Conservation (phyloP, 441 rosid species). For the Eruca vesicaria region DNA sequence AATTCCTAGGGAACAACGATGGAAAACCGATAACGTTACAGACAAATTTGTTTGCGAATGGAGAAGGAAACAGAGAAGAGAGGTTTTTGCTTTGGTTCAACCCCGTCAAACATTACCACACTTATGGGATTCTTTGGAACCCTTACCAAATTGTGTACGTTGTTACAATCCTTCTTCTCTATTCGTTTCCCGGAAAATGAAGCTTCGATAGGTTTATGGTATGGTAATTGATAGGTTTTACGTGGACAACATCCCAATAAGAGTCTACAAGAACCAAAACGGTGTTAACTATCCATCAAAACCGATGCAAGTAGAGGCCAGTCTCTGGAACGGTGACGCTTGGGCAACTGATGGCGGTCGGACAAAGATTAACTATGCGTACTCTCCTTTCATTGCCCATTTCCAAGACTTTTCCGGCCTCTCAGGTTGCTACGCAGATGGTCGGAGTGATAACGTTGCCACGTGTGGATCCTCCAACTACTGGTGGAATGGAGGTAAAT, state of each 20-base stretch:
- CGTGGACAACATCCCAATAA: conserved; percentile 47
- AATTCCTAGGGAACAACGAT: conserved; percentile 69
- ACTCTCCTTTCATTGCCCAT: conserved; percentile 57
- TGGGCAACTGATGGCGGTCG: conserved; percentile 80
- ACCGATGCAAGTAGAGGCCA: conserved; percentile 54
- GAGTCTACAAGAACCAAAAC: conserved; percentile 57
- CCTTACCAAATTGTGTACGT: conserved; percentile 65
- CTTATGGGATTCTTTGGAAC: conserved; percentile 70
- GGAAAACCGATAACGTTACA: conserved; percentile 61
- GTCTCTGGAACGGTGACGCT: conserved; percentile 67
- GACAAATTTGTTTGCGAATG: conserved; percentile 68
- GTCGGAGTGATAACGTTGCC: neutral
- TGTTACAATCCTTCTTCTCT: neutral
- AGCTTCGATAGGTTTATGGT: no score
- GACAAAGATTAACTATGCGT: conserved; percentile 56
- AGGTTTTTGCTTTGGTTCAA: conserved; percentile 71
- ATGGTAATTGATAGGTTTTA: conserved; percentile 25
- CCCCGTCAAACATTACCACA: conserved; percentile 60
- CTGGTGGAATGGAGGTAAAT: conserved; percentile 58
- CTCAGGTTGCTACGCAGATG: conserved; percentile 40
- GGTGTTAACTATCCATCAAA: conserved; percentile 56
- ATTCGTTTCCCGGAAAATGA: neutral
- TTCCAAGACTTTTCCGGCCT: conserved; percentile 54
- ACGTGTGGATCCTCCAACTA: conserved; percentile 39
- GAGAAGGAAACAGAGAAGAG: conserved; percentile 64